Percentiles rank a stretch among this genome's conserved stretches.
Evolutionary conservation across 176 grass and related monocot species (phyloP).

Genomic region (Aegilops longissima): DNA sequence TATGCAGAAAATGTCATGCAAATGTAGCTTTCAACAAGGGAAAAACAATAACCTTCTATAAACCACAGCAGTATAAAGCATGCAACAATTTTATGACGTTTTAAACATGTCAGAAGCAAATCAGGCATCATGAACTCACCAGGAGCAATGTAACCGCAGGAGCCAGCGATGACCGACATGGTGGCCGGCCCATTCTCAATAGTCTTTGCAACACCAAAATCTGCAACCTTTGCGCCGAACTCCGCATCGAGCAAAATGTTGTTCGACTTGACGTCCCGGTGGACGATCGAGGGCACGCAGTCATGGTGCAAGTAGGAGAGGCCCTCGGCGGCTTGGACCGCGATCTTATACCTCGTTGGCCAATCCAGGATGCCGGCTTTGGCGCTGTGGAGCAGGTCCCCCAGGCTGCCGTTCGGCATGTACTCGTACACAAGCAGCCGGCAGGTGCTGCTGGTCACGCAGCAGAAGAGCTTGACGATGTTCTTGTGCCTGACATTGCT

Average conservation of each 20-base stretch:
- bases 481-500: constrained; percentile 81
- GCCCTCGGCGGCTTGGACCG: constrained; percentile 63
- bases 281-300: constrained; percentile 65
- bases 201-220: constrained; percentile 78
- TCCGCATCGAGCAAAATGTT: constrained; percentile 84
- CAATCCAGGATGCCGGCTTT: constrained; percentile 57
- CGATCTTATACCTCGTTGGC: constrained; percentile 65
- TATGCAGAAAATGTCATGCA: neutral
- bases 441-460: constrained; percentile 31
- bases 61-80: neutral
- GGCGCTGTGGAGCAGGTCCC: constrained; percentile 60
- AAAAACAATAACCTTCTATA: neutral
- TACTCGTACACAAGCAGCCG: constrained; percentile 84
- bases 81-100: neutral
- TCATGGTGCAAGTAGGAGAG: constrained; percentile 90
- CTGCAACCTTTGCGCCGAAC: constrained; percentile 63
- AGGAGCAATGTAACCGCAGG: constrained; percentile 89
- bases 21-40: neutral
- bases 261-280: constrained; percentile 93
- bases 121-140: constrained; percentile 44
- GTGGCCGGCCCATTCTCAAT: constrained; percentile 43
- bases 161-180: constrained; percentile 77
- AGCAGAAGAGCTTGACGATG: constrained; percentile 83
- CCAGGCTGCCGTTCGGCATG: constrained; percentile 95
- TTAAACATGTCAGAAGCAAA: neutral